Base-by-base conservation (phyloP, 2,329 filamentous ascomycete genomes). In the Xylariales sp. region DNA sequence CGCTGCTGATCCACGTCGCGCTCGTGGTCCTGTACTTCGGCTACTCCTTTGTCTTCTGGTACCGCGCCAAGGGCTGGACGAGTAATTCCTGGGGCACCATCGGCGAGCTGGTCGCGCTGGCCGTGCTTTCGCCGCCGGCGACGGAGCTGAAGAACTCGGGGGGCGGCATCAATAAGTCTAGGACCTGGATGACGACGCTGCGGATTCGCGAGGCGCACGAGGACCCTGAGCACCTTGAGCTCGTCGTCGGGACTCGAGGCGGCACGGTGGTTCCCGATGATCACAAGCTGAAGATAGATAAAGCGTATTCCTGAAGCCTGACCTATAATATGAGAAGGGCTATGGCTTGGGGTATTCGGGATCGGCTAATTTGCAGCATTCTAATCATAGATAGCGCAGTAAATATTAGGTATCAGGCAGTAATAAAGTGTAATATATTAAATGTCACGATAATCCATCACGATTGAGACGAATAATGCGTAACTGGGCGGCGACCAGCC, bases 181-280 rank as follows among this genome's bases (percentile, higher is more conserved):
- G 3, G 9, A 67, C 67, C 0, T 69, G 64, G 63, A 64, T 67
- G 63, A 69, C 67, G 43, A 7, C 9, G 9, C 30, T 69, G n/a
- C 49, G 67, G 0, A 14, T 69, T 16, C 54, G 67, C 8, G 67
- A 69, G 45, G 48, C 6, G 3, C 23, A 39, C 4, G 10, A 32
- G 3, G 48, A 58, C 12, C 41, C 41, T 1, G 58, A 62, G 0
- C 18, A 28, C 5, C 43, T 69, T 23, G 67, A 66, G 23, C 45
- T 69, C 0, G 48, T 69, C 5, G 58, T 66, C 7, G 67, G 67
- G 2, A 60, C 3, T 5, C 32, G 59, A 3, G 53, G 39, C 0
- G 63, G 63, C 6, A 60, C 54, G 5, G n/a, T 69, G 10, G 14
- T 62, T n/a, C 67, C 67, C 3, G 12, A 2, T 36, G 57, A 41